Evolutionary conservation across 495 filamentous ascomycete genomes (phyloP).

Genomic region (Penicillium turbatum): DNA sequence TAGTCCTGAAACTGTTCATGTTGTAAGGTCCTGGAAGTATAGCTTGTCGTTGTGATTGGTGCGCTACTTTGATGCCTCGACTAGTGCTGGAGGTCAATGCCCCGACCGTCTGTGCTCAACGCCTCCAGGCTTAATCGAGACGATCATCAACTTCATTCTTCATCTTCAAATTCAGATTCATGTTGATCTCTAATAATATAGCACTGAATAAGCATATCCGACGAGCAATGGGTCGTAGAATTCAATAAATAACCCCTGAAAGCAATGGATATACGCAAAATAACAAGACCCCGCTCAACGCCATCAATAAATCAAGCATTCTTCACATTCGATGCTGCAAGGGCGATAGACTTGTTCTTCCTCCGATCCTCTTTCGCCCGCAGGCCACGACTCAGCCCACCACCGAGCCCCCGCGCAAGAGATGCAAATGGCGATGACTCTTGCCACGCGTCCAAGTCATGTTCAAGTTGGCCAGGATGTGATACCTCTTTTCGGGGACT

Average conservation of each 20-base stretch:
- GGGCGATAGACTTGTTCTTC: conserved; percentile 22
- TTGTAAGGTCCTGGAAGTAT: not conserved
- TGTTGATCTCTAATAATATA: too few species aligned
- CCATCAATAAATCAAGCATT: conserved; percentile 4
- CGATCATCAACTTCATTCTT: too few species aligned
- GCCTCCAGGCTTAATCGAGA: too few species aligned
- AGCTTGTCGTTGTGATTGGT: conserved; percentile 5
- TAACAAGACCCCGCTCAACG: not conserved
- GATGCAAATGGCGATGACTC: conserved; percentile 43
- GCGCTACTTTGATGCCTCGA: not conserved
- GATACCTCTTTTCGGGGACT: conserved; percentile 9
- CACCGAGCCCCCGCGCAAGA: conserved; percentile 43
- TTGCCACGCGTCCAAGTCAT: conserved; percentile 41
- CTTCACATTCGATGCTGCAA: conserved; percentile 4
- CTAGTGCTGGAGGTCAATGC: not conserved
- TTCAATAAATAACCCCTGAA: not conserved
- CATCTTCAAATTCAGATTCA: too few species aligned
- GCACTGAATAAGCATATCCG: too few species aligned
- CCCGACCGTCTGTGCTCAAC: not conserved
- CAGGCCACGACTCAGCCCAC: conserved; percentile 40
- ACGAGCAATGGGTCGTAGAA: too few species aligned
- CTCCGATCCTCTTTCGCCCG: conserved; percentile 31
- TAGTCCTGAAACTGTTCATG: not conserved
- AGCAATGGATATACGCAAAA: conserved; percentile 1
- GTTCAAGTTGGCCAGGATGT: conserved; percentile 23